Evolutionary conservation across 176 grass and related monocot species (phyloP).

Genomic region (Thinopyrum elongatum): DNA sequence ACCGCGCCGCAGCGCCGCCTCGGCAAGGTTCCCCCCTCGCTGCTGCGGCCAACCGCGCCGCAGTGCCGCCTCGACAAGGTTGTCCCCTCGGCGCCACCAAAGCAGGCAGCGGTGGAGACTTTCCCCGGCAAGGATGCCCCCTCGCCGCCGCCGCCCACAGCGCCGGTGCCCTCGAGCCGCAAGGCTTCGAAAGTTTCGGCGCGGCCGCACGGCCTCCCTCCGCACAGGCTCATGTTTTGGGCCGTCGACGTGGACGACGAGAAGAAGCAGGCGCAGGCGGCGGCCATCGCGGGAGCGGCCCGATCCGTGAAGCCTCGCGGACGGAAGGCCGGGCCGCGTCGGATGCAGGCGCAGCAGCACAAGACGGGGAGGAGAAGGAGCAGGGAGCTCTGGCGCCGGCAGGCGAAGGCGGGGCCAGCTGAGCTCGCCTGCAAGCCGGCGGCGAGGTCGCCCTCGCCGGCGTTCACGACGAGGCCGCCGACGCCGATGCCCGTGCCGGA

Average conservation of each 20-base stretch:
- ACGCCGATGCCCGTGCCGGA: background rate
- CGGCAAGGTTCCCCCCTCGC: background rate
- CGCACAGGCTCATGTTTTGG: constrained; percentile 22
- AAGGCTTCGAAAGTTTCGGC: background rate
- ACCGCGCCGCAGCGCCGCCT: background rate
- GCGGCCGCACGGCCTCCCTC: background rate
- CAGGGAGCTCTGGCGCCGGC: background rate
- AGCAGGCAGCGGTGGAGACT: background rate
- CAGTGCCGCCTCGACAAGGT: background rate
- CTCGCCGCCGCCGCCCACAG: background rate
- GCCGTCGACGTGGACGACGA: background rate
- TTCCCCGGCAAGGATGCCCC: background rate
- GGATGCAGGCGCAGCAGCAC: background rate
- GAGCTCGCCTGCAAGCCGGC: background rate
- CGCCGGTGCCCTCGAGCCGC: background rate
- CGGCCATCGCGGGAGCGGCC: background rate
- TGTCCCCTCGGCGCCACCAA: background rate
- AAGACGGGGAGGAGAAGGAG: background rate
- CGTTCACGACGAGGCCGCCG: background rate
- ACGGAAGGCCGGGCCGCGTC: background rate
- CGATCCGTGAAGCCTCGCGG: background rate
- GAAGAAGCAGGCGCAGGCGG: background rate
- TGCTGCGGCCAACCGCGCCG: background rate
- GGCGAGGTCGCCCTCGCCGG: background rate
- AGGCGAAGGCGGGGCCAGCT: background rate